Evolutionary conservation across 257 asterid species (phyloP).

Genomic region (Solanum raphanifolium): DNA sequence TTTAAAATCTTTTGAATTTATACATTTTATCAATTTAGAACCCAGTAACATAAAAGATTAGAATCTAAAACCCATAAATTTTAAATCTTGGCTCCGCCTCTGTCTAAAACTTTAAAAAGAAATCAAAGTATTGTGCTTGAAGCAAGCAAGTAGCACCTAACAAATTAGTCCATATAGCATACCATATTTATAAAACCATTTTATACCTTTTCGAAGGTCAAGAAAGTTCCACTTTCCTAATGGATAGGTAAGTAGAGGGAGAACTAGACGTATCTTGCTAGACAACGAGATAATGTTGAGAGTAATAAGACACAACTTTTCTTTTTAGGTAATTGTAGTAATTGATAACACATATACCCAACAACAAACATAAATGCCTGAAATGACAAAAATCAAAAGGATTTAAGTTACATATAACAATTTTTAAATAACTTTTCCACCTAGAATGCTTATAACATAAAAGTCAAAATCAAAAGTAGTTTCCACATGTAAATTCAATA

Average conservation of each 20-base stretch:
- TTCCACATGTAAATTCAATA: background rate
- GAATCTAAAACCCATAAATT: background rate
- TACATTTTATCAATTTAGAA: background rate
- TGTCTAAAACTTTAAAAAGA: background rate
- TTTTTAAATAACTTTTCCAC: background rate
- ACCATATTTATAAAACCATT: background rate
- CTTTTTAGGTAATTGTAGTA: background rate
- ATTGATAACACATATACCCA: background rate
- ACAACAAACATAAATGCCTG: background rate
- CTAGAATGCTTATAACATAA: background rate
- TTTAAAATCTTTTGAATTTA: background rate
- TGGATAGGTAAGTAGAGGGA: background rate
- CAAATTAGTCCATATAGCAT: background rate
- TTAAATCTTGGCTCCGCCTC: background rate
- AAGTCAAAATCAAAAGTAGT: background rate
- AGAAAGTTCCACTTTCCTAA: background rate
- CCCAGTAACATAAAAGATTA: background rate
- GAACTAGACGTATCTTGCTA: background rate
- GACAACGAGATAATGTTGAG: background rate
- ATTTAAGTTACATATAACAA: background rate
- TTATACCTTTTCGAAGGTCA: background rate
- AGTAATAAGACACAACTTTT: background rate
- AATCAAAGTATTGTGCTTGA: background rate
- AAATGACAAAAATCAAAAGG: background rate
- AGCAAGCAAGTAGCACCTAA: background rate